Evolutionary conservation across 1,284 basidiomycete genomes (phyloP), one percentile per base, ranked within the genome.

Genomic region (Rhodotorula sp.): DNA sequence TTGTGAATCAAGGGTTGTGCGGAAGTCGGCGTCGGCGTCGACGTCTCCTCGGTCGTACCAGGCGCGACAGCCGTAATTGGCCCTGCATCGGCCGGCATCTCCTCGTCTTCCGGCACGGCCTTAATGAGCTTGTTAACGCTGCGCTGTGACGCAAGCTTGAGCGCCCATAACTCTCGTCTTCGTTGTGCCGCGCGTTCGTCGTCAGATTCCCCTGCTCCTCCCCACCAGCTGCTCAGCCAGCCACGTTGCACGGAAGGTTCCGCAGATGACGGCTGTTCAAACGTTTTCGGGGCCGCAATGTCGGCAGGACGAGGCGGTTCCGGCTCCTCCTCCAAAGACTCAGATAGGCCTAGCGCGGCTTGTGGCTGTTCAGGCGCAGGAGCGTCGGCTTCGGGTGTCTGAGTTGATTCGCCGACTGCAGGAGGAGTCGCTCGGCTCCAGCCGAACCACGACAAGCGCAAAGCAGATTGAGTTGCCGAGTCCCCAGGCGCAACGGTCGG

Each of bases 121-220:
- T 66, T 64, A 52, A 70, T 66, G n/a, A 54, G 53, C 52, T 63
- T 63, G 29, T 36, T 20, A 7, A 52, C 49, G 1, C 44, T 36
- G 46, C 11, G 34, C 53, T 59, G 36, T 19, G 65, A 36, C 6
- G 61, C 68, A 2, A 66, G 59, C 52, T 66, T 66, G 32, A 70
- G 51, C 29, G 68, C 68, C 60, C 54, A 66, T 7, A 58, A 64
- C 46, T 70, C 68, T 7, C 68, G 44, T 22, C 58, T 55, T 20
- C 64, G 46, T 47, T 62, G 55, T 30, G 62, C 57, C 24, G 53
- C 48, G 4, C 59, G 11, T 27, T 55, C 44, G 11, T 62, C 61
- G 15, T 60, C 30, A 6, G 64, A 29, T 24, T 54, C 32, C 4
- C 36, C 34, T 17, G 49, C n/a, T 36, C 63, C 51, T 2, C 56